Base-by-base conservation (phyloP, 352 stramenopile genomes). In the Globisporangium apiculatum region DNA sequence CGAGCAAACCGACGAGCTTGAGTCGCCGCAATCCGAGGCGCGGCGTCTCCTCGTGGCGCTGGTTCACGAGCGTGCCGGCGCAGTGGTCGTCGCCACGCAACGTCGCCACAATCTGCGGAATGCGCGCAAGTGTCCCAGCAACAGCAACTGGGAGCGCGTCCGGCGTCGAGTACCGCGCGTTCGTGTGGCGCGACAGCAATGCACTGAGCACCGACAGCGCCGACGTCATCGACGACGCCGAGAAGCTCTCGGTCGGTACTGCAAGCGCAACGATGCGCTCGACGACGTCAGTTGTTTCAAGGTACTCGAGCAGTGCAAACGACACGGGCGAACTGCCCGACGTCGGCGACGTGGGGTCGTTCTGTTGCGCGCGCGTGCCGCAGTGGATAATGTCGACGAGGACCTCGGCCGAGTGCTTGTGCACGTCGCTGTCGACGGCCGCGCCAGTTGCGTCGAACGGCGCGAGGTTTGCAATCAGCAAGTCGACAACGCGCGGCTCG, bases 371-470 rank as follows among this genome's bases (percentile, higher is more conserved):
- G 37, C 82, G 82, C 15, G 77, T 88, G 50, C 79, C 84, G 43
- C 82, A 92, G 67, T 94, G 84, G 64, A 94, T 90, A 61, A 94
- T 86, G 65, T 94, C 84, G 41, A 89, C 79, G 14, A 91, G 63
- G 46, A 93, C 79, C 60, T 94, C 84, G 8, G 82, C 73, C 46
- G 82, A 80, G 69, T 94, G 84, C 65, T 90, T 92, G 69, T 94
- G 84, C 37, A 86, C 76, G 58, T 94, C 84, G 48, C 75, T 91
- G 61, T 91, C 77, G 12, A 76, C 49, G 0, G 64, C 40, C 18
- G 54, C 54, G 45, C 64, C 67, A 9, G 76, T 62, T 5, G 65
- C 73, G 17, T 77, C 62, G 0, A 54, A 48, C 5, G 74, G 71
- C 5, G 60, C 64, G 11, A 94, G 61, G 24, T 82, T 91, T 10